Percentiles rank a stretch among this genome's conserved stretches.
These are phyloP conservation scores for Jamesozyma hellenica DNA, from an alignment of 805 yeast genomes.

Conservation along the genomic window DNA sequence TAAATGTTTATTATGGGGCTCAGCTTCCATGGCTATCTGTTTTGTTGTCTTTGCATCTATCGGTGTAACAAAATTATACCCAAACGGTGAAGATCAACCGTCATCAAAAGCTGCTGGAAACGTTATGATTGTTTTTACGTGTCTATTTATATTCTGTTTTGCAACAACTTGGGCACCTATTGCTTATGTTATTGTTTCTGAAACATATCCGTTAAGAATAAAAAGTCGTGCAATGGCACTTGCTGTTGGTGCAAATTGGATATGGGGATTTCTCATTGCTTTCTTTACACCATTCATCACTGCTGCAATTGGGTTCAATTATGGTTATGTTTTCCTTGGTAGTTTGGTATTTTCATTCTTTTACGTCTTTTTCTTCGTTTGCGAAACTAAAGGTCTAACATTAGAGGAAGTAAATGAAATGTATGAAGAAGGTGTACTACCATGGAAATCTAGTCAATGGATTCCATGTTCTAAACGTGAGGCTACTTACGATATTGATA, in stretches of 20 bases:
- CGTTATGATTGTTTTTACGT: conserved; percentile 1
- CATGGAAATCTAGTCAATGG: conserved; percentile 40
- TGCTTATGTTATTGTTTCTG: conserved; percentile 9
- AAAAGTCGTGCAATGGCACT: not conserved
- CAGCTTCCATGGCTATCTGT: conserved; percentile 1
- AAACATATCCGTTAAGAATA: conserved; percentile 24
- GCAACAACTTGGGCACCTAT: conserved; percentile 1
- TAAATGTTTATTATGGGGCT: conserved; percentile 1
- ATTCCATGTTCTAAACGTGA: conserved; percentile 41
- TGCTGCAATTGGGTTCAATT: not conserved
- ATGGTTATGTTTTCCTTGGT: conserved; percentile 1
- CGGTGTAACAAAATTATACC: not conserved
- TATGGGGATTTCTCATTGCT: conserved; percentile 17
- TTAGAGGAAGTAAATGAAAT: conserved; percentile 70
- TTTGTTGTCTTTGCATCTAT: conserved; percentile 1
- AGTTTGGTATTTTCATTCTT: conserved; percentile 1
- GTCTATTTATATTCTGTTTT: conserved; percentile 1
- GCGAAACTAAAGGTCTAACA: conserved; percentile 40
- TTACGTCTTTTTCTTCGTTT: conserved; percentile 1
- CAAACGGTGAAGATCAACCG: not conserved
- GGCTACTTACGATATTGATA: conserved; percentile 9
- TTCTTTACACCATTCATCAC: conserved; percentile 1
- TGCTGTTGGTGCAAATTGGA: conserved; percentile 1
- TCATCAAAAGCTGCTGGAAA: conserved; percentile 1
- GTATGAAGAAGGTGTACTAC: conserved; percentile 39